Percentiles rank a stretch among this genome's conserved stretches.
Evolutionary conservation across 495 filamentous ascomycete genomes (phyloP).

Genomic region (Saxophila tyrrhenica): DNA sequence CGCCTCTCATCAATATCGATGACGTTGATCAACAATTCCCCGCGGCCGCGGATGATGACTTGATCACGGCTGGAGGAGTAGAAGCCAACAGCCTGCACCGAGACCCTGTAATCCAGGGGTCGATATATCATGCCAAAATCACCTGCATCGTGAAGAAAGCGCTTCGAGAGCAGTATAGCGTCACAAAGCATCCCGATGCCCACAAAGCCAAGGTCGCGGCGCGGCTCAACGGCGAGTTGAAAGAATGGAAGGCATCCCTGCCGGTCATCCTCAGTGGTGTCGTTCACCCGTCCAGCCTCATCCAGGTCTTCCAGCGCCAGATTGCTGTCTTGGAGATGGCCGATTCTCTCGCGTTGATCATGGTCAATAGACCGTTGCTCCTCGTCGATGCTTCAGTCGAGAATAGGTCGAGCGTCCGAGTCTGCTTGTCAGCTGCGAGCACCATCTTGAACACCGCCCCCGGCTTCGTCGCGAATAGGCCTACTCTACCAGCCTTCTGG

Average conservation of each 20-base stretch:
- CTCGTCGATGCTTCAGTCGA: conserved; percentile 31
- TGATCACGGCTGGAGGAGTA: conserved; percentile 28
- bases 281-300: conserved; percentile 35
- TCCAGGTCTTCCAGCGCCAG: conserved; percentile 43
- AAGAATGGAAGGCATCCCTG: conserved; percentile 33
- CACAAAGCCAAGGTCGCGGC: conserved; percentile 4
- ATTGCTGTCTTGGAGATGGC: conserved; percentile 43
- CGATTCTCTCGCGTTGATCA: conserved; percentile 43
- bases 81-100: conserved; percentile 35
- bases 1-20: conserved; percentile 41
- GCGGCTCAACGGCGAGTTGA: conserved; percentile 28
- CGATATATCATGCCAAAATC: conserved; percentile 12
- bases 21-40: conserved; percentile 45
- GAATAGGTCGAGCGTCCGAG: conserved; percentile 30
- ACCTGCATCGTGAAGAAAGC: conserved; percentile 7
- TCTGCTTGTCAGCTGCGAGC: conserved; percentile 38
- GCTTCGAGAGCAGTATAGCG: conserved; percentile 3
- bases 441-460: conserved; percentile 16
- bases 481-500: conserved; percentile 29
- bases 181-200: background rate
- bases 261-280: conserved; percentile 37
- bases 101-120: conserved; percentile 29
- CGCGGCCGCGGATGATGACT: conserved; percentile 42
- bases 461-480: background rate
- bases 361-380: conserved; percentile 46